A percentile compares a stretch with the other conserved stretches of the same genome.
These are phyloP conservation scores for Salmacisia buchloeana DNA, from an alignment of 1,284 basidiomycete species.

Conservation along the genomic window DNA sequence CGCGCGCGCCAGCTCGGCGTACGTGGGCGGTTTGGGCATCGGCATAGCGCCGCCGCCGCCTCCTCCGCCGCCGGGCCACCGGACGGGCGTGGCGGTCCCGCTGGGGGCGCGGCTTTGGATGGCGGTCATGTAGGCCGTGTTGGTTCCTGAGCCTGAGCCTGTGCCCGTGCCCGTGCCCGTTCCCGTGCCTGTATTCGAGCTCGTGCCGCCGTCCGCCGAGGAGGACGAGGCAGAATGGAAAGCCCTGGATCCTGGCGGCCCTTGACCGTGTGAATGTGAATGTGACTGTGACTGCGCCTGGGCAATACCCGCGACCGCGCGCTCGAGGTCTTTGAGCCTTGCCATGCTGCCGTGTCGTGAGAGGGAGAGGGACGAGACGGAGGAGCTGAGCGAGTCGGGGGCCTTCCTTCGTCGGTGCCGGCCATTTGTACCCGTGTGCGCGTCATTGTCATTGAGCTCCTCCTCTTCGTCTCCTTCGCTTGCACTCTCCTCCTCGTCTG, in stretches of 20 bases:
- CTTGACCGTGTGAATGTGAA: too few relatives aligned
- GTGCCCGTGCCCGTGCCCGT: too few relatives aligned
- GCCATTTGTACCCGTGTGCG: too few relatives aligned
- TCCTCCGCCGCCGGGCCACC: not conserved
- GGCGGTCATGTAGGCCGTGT: slow-evolving; percentile 1
- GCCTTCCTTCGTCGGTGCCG: not conserved
- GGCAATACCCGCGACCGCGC: not conserved
- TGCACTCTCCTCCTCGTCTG: slow-evolving; percentile 3
- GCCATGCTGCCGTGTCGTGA: not conserved
- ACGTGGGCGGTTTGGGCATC: not conserved
- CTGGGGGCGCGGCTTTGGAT: not conserved
- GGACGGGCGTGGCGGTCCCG: not conserved
- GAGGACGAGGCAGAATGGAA: too few relatives aligned
- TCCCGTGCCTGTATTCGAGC: too few relatives aligned
- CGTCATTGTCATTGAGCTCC: too few relatives aligned
- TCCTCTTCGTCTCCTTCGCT: not conserved
- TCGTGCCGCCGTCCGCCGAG: too few relatives aligned
- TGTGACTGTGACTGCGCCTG: not conserved
- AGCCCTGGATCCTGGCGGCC: too few relatives aligned
- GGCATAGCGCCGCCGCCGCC: too few relatives aligned
- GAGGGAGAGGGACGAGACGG: not conserved
- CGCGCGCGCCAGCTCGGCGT: not conserved
- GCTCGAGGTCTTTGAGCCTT: slow-evolving; percentile 3
- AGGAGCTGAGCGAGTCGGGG: not conserved
- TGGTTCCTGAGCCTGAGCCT: not conserved